These are phyloP conservation scores for Parachaetomium inaequale DNA, from an alignment of 495 filamentous ascomycete genomes.

Conservation along the genomic window DNA sequence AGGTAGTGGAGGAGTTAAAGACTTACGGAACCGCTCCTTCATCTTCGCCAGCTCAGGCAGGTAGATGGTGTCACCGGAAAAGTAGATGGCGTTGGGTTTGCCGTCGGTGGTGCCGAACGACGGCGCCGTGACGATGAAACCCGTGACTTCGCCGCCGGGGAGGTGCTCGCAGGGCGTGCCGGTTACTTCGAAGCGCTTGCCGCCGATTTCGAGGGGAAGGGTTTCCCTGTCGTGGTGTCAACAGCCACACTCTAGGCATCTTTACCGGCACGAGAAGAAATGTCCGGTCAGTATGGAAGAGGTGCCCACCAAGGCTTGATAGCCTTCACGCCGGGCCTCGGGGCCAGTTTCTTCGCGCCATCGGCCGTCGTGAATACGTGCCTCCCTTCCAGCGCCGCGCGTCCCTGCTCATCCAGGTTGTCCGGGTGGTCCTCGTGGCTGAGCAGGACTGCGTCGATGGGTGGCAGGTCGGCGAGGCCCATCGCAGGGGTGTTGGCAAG, in stretches of 20 bases:
- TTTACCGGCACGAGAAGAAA: not conserved
- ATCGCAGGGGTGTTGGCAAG: slow-evolving; percentile 38
- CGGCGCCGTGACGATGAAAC: slow-evolving; percentile 43
- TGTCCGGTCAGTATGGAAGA: not conserved
- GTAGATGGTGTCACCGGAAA: slow-evolving; percentile 55
- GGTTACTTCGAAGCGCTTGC: slow-evolving; percentile 47
- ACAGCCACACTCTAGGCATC: not conserved
- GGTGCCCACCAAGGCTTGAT: slow-evolving; percentile 28
- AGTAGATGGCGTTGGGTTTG: slow-evolving; percentile 51
- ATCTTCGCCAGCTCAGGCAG: slow-evolving; percentile 42
- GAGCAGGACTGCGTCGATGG: slow-evolving; percentile 51
- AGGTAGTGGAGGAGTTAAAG: not conserved
- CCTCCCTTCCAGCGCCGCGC: slow-evolving; percentile 46
- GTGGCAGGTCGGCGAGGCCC: slow-evolving; percentile 39
- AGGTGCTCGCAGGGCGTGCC: slow-evolving; percentile 48
- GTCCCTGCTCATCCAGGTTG: slow-evolving; percentile 47
- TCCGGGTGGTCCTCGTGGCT: slow-evolving; percentile 56
- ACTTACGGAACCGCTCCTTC: slow-evolving; percentile 27
- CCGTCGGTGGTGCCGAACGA: slow-evolving; percentile 43
- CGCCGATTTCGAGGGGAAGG: slow-evolving; percentile 22
- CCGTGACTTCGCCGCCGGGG: slow-evolving; percentile 47
- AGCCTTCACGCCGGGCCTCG: slow-evolving; percentile 43
- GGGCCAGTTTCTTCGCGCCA: slow-evolving; percentile 43
- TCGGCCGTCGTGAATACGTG: slow-evolving; percentile 50
- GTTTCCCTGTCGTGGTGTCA: slow-evolving; percentile 16